Base-by-base conservation (phyloP, 768 basidiomycete genomes). In the Candolleomyces efflorescens region DNA sequence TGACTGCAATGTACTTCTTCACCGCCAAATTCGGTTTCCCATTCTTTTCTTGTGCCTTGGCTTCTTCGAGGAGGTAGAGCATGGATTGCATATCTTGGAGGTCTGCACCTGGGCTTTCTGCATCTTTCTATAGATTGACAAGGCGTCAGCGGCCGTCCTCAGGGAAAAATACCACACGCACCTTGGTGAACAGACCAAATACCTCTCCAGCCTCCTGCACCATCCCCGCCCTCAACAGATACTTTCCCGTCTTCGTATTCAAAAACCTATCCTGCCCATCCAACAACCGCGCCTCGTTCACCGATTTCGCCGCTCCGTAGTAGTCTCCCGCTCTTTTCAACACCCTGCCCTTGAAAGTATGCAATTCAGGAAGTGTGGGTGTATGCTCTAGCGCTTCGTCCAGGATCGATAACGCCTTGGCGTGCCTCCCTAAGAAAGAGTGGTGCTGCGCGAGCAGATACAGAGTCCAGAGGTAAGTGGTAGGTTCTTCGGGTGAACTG, bases 11-110 rank as follows among this genome's bases (percentile, higher is more conserved):
- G 65, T 90, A 98, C 67, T 85, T 84, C 75, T 97, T 97, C 66
- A 98, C 75, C 5, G 97, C 94, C 60, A 90, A 74, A 32, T 85
- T 85, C 22, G 86, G 73, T 63, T 85, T 86, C 1, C 88, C 87
- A 53, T 77, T 75, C 3, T 81, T 81, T 55, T 78, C 72, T 54
- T 91, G 84, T 1, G 89, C 80, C 58, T 89, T 83, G 0, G 84
- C 97, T 63, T 92, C 86, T 71, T 97, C 94, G 17, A 80, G 70
- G 22, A 98, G 75, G 72, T 90, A 97, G 63, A 94, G 82, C 47
- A 95, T 69, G 23, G 92, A 94, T 69, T 99, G 97, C 92, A 99
- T 94, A 59, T 98, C 96, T 63, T 94, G 87, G 36, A 98, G 75
- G 71, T 99, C 97, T 9, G 81, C 75, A 2, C 82, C 82, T 17